These are phyloP conservation scores for Arabidopsis hybrid DNA, from an alignment of 441 rosid genomes.

Conservation along the genomic window DNA sequence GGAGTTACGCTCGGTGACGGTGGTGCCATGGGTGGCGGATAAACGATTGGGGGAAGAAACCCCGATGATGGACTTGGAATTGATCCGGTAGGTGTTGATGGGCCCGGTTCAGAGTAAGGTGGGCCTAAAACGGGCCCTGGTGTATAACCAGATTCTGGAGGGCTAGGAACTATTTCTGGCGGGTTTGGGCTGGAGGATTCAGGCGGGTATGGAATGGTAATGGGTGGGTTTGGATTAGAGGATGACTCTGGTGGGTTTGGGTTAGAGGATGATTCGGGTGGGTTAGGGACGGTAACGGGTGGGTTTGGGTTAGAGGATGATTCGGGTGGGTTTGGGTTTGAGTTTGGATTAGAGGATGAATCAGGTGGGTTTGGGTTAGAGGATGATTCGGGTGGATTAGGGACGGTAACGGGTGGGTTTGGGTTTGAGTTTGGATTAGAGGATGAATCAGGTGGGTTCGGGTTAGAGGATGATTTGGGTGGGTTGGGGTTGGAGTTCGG, in stretches of 20 bases:
- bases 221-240: slow-evolving; percentile 37
- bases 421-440: slow-evolving; percentile 31
- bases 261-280: background rate
- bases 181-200: slow-evolving; percentile 45
- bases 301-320: background rate
- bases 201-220: slow-evolving; percentile 41
- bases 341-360: background rate
- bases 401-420: slow-evolving; percentile 27
- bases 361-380: slow-evolving; percentile 34
- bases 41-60: slow-evolving; percentile 73
- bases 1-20: slow-evolving; percentile 56
- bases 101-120: slow-evolving; percentile 56
- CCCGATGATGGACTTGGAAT: slow-evolving; percentile 56
- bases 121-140: slow-evolving; percentile 50
- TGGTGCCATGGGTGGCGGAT: slow-evolving; percentile 78
- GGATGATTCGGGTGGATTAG: slow-evolving; percentile 36
- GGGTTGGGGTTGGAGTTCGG: no score
- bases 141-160: background rate
- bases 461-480: no score
- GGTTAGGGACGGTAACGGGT: background rate
- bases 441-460: slow-evolving; percentile 10
- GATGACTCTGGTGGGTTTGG: slow-evolving; percentile 28
- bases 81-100: slow-evolving; percentile 52
- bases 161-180: slow-evolving; percentile 35
- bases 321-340: background rate